These are phyloP conservation scores for Ceratopteris richardii DNA, from an alignment of 75 land plant species.

Conservation along the genomic window DNA sequence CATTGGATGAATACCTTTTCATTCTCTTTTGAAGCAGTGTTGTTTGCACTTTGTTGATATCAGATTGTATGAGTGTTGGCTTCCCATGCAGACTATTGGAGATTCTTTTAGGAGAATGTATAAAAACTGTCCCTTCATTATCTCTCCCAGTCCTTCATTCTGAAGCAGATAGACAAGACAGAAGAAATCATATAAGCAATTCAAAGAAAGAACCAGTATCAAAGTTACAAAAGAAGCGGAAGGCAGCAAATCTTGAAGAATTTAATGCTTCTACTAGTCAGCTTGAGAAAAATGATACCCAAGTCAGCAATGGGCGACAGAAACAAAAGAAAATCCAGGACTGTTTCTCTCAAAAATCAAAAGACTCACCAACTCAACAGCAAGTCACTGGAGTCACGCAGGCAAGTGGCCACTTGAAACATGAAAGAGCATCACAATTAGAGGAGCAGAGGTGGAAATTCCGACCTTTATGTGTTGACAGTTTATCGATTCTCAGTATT, in stretches of 20 bases:
- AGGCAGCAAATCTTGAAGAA: slow-evolving; percentile 5
- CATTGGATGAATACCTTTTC: too few relatives aligned
- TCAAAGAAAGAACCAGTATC: not conserved
- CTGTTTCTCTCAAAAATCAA: not conserved
- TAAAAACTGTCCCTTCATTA: slow-evolving; percentile 25
- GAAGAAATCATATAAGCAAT: slow-evolving; percentile 12
- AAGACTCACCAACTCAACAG: not conserved
- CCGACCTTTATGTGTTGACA: slow-evolving; percentile 48
- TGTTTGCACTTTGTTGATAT: too few relatives aligned
- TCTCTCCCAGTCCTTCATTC: slow-evolving; percentile 50
- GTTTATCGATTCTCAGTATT: slow-evolving; percentile 38
- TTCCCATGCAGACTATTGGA: slow-evolving; percentile 50
- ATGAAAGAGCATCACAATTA: slow-evolving; percentile 1
- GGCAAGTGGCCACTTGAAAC: not conserved
- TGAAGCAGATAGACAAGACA: slow-evolving; percentile 20
- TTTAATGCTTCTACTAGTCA: slow-evolving; percentile 8
- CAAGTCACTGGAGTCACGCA: not conserved
- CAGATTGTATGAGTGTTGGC: too few relatives aligned
- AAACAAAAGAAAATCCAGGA: slow-evolving; percentile 1
- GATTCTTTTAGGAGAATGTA: slow-evolving; percentile 38
- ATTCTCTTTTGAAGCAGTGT: too few relatives aligned
- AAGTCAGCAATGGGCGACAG: not conserved
- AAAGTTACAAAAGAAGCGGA: slow-evolving; percentile 8
- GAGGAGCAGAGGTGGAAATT: slow-evolving; percentile 67
- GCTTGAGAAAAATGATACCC: not conserved